Base-by-base conservation (phyloP, 306 rosid species). In the Fragaria nilgerrensis region DNA sequence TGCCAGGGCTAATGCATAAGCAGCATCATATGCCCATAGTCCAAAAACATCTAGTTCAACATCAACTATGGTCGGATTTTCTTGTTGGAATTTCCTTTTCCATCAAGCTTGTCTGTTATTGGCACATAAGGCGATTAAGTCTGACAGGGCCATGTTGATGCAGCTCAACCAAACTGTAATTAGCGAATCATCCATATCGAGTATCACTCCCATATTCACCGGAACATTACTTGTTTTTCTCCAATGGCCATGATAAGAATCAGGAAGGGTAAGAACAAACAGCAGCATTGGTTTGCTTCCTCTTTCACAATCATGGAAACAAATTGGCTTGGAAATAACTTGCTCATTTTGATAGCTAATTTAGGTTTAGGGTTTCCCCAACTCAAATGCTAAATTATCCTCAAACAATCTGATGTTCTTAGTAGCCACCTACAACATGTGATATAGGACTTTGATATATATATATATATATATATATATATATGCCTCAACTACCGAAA, bases 21-120 rank as follows among this genome's bases (percentile, higher is more conserved):
- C 68, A 44, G 81, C 80, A 70, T 83, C 81, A 47, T 83, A 79
- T 62, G 75, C 83, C 81, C 78, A 65, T 0, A 79, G 8, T 11
- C 75, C 86, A 44, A 22, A 29, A 43, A 73, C 71, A 56, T 36
- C 43, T 52, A 77, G 50, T 14, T 64, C 47, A 8, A 52, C 25
- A 44, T 82, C 66, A n/a, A 58, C 47, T 20, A 53, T 50, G 45
- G 5, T 44, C 19, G 79, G 82, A 75, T 70, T 34, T 1, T 83
- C 78, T 23, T 34, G 62, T 5, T 62, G 75, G 39, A 78, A 75
- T 55, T 75, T 23, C 47, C 23, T 68, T 20, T 70, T 83, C 81
- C 86, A 79, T 70, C 78, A 4, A 75, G 58, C 71, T 64, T 5
- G 36, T n/a, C 11, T 5, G 67, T 50, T 22, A 17, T 23, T 1